Base-by-base conservation (phyloP, 1,284 basidiomycete species). In the Irpex sp. region DNA sequence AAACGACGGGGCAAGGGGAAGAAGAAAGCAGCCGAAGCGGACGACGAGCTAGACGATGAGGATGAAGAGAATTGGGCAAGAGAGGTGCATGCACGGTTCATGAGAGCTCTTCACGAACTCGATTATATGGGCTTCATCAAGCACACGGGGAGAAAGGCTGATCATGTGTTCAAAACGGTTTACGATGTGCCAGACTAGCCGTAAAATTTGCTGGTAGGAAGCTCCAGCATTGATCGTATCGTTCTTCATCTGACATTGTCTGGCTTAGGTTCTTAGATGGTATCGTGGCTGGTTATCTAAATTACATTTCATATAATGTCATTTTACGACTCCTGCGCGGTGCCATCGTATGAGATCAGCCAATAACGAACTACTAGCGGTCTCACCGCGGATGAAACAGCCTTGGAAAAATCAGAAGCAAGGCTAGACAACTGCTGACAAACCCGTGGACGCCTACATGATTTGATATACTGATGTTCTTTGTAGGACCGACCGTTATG, bases 101-200 rank as follows among this genome's bases (percentile, higher is more conserved):
- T 92, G 61, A 82, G 88, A 17, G 84, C 88, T 7, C 71, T 92
- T 71, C 92, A 93, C 65, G 91, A 93, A 69, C 80, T 93, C 21
- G 91, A 93, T 70, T 87, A 86, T 68, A 73, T 92, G 61, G 92
- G 92, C 6, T 84, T 93, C 69, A 75, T 93, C 69, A 91, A 90
- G 72, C 89, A 91, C 67, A 92, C 89, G 1, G 85, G 86, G 47
- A 78, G 91, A 64, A 92, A 91, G 72, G 81, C 81, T 5, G 92
- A 93, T 68, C 91, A 92, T 75, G 84, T 93, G 56, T 70, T 87
- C 65, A 80, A 85, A 69, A 88, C 87, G 0, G 79, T 87, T 9
- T 91, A 87, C 66, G 89, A 92, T 62, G 73, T 85, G 37, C 72
- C 78, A 0, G 81, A 83, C 60, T 77, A 34, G 26, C 51, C 11